phyloP scores from a whole-genome alignment of 2,329 filamentous ascomycete genomes.

The Zymoseptoria pseudotritici region DNA sequence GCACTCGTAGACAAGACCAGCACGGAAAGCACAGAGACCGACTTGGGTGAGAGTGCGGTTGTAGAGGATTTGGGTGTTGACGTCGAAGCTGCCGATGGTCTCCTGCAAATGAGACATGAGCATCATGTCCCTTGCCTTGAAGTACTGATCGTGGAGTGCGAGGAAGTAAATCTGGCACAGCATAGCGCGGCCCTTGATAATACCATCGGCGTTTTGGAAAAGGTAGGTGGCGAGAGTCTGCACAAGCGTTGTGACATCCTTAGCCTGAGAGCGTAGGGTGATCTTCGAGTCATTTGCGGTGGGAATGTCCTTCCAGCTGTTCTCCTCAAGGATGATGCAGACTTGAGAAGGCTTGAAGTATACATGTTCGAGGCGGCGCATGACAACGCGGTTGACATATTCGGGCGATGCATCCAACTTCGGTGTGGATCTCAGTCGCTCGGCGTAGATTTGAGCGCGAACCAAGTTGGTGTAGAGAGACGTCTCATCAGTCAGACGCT shows the following conservation, averaged over 20 bases:
- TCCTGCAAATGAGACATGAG: conserved; percentile 99
- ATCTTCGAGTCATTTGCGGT: conserved; percentile 65
- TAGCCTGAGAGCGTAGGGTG: conserved; percentile 62
- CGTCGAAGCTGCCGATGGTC: conserved; percentile 92
- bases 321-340: conserved; percentile 87
- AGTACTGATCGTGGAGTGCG: conserved; percentile 95
- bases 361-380: conserved; percentile 90
- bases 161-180: conserved; percentile 98
- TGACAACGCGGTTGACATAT: conserved; percentile 82
- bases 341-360: conserved; percentile 99
- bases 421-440: conserved; percentile 64
- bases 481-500: conserved; percentile 84
- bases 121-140: conserved; percentile 97
- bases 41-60: conserved; percentile 97
- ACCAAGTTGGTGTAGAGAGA: conserved; percentile 88
- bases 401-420: conserved; percentile 73
- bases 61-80: conserved; percentile 96
- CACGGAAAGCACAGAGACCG: conserved; percentile 95
- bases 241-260: conserved; percentile 68
- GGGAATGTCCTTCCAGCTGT: conserved; percentile 78
- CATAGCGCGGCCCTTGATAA: conserved; percentile 93
- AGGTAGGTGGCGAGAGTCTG: conserved; percentile 89
- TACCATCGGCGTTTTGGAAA: conserved; percentile 88
- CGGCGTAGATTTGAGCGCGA: conserved; percentile 79
- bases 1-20: conserved; percentile 91